phyloP scores from a whole-genome alignment of 495 filamentous ascomycete species.

The Talaromyces adpressus region DNA sequence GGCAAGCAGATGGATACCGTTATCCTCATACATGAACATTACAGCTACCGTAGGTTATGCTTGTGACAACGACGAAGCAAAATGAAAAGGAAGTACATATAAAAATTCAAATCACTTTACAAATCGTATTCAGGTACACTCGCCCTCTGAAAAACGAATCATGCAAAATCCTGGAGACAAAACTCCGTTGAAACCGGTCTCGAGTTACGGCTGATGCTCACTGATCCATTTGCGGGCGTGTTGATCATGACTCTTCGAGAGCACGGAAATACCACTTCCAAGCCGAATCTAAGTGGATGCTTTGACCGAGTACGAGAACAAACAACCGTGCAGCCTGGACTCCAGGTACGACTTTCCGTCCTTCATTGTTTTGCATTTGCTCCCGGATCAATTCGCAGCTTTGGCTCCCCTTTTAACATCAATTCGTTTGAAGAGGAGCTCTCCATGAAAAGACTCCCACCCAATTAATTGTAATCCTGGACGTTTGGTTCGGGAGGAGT shows the following conservation, averaged over 20 bases:
- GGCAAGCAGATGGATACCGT: background rate
- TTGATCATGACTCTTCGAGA: background rate
- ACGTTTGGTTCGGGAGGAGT: too few species aligned
- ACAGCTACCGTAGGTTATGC: background rate
- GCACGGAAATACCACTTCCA: background rate
- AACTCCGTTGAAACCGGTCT: background rate
- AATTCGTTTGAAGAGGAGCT: too few species aligned
- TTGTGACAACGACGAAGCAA: too few species aligned
- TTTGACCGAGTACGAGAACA: background rate
- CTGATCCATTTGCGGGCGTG: background rate
- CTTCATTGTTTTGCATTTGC: too few species aligned
- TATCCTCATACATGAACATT: background rate
- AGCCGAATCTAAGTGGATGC: background rate
- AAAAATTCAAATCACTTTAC: too few species aligned
- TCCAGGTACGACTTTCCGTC: background rate
- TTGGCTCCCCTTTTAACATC: too few species aligned
- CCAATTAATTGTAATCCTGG: too few species aligned
- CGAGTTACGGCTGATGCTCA: background rate
- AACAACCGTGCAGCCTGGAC: background rate
- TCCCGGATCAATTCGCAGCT: too few species aligned
- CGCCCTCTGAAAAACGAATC: background rate
- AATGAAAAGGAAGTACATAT: background rate
- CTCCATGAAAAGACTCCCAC: too few species aligned
- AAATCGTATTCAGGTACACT: too few species aligned
- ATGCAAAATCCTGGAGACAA: background rate